Evolutionary conservation across 768 basidiomycete species (phyloP), one percentile per base, ranked within the genome.

Genomic region (Epithele typhae): DNA sequence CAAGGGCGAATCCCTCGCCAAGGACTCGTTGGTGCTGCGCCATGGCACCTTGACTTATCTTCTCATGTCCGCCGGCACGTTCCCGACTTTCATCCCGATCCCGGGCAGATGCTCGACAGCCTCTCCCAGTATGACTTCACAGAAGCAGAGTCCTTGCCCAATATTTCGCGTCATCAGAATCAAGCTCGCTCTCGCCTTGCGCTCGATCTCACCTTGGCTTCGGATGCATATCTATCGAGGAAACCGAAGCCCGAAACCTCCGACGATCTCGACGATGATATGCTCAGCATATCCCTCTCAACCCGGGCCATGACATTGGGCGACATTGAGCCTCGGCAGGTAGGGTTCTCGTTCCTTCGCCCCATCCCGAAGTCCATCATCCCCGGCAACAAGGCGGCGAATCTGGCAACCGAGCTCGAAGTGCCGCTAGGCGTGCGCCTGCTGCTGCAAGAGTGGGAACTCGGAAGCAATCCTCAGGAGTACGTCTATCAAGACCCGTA

Each of bases 371-470:
- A 40, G 43, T 35, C 27, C 30, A 21, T 48, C 41, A 56, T 69
- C 45, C 58, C 60, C 53, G 27, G 68, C n/a, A 30, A 7, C 14
- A 30, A 7, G 27, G 8, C 27, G 27, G 8, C 7, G 27, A 7
- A 7, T 14, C 27, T 7, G 27, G 27, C 27, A 30, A 34, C 33
- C 40, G 48, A 18, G 17, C 19, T 9, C n/a, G 34, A 5, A 30
- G 27, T 30, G 17, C 64, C 59, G 0, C 61, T 72, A 3, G 83
- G 83, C 3, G 79, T 84, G 9, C 72, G 82, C 23, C 68, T 82
- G 18, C 69, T 91, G 33, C 62, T 91, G 45, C 72, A 75, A 46
- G 83, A 85, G 35, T 91, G 88, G 88, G 71, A 77, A 40, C 49
- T 77, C 19, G 79, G 82, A 11, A 52, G 65, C 2, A 68, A 80